Base-by-base conservation (phyloP, 2,329 filamentous ascomycete species). In the Hymenoscyphus fraxineus region DNA sequence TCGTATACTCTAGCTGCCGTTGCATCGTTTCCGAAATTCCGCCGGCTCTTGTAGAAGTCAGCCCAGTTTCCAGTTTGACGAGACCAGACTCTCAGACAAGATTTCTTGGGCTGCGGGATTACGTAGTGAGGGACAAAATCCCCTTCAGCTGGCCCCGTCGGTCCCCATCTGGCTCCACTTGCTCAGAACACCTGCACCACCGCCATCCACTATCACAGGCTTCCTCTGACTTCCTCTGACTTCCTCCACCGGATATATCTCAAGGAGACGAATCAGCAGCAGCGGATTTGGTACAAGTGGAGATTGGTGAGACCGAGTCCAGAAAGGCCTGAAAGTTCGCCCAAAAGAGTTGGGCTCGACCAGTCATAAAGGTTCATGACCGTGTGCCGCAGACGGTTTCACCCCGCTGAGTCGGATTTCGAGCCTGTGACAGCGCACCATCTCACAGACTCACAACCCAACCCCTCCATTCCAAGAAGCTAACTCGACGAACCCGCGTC, bases 391-490 rank as follows among this genome's bases (percentile, higher is more conserved):
- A 16, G 44, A 6, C 27, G 63, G 65, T 67, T 68, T 62, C 62
- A 65, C 41, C n/a, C 60, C 44, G 59, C 55, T 61, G 31, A 60
- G 41, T 62, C 59, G 39, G 61, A 58, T 56, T 60, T 44, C 44
- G 59, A 59, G 62, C 69, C 65, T 67, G 68, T 69, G 68, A 69
- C 66, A 67, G 63, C 64, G 62, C 65, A 66, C 59, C 41, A 68
- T 67, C 44, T 40, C 41, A 67, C 60, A 62, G 35, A 27, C 27
- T 27, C 27, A 27, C 64, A 41, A 64, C 64, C 68, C 66, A 66
- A 63, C 68, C 67, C 64, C 64, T 69, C 67, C 67, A 67, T 27
- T 54, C 59, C 64, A 35, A 60, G 54, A 66, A 61, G 68, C 59
- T 61, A 55, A 61, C 60, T 61, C 44, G 59, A 51, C 59, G 51